A percentile compares a stretch with the other conserved stretches of the same genome.
Conservation (phyloP, 2,329 filamentous ascomycete species). For the Botryosphaeria dothidea region DNA sequence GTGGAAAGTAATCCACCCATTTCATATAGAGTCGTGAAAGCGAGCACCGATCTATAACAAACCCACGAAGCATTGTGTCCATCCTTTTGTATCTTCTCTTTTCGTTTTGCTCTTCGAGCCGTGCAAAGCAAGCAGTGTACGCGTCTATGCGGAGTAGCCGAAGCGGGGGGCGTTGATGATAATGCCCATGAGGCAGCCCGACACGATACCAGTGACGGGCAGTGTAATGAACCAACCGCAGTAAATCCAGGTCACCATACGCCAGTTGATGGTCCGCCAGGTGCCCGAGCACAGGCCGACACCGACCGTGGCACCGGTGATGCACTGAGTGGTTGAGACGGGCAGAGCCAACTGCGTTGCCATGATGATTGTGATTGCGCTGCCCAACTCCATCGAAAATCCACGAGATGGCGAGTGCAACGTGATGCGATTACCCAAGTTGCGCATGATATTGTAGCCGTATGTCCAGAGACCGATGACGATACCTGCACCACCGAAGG, state of each 20-base stretch:
- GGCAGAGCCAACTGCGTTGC: conserved; percentile 60
- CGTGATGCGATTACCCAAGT: conserved; percentile 63
- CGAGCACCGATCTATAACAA: neutral
- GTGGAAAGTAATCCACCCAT: no score
- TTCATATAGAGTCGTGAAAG: neutral
- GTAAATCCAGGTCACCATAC: conserved; percentile 62
- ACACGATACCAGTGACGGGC: conserved; percentile 57
- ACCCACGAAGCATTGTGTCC: neutral
- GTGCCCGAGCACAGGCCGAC: conserved; percentile 63
- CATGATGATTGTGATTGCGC: conserved; percentile 63
- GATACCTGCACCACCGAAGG: conserved; percentile 54
- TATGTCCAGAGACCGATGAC: conserved; percentile 62
- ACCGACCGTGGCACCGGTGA: conserved; percentile 58
- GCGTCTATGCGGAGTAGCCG: neutral
- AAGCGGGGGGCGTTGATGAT: conserved; percentile 59
- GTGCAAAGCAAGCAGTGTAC: neutral
- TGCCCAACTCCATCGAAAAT: conserved; percentile 41
- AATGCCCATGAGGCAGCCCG: conserved; percentile 63
- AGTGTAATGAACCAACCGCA: conserved; percentile 63
- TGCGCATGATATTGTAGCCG: conserved; percentile 66
- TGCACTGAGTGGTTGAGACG: conserved; percentile 64
- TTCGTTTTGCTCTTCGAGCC: neutral
- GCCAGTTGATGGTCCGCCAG: conserved; percentile 63
- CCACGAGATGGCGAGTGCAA: conserved; percentile 63
- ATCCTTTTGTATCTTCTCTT: neutral